Conservation (phyloP, 2,329 filamentous ascomycete species). For the Arthrinium puccinioides region DNA sequence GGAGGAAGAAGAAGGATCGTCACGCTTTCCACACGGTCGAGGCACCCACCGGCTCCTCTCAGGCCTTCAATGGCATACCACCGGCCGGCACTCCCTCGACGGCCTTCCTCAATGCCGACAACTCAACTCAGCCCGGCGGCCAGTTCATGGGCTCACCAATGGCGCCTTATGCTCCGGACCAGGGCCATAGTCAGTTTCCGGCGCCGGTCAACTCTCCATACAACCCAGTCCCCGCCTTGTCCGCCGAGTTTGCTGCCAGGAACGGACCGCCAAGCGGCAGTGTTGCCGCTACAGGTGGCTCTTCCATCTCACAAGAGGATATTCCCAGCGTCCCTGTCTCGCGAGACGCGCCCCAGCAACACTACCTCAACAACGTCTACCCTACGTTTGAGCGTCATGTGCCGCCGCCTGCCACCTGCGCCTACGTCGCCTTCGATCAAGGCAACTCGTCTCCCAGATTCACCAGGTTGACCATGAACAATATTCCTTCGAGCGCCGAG, state of each 20-base stretch:
- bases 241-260: slow-evolving; percentile 39
- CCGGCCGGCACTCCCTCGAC: slow-evolving; percentile 47
- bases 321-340: slow-evolving; percentile 85
- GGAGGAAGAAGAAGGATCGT: slow-evolving; percentile 87
- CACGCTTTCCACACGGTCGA: slow-evolving; percentile 89
- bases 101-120: slow-evolving; percentile 51
- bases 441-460: slow-evolving; percentile 95
- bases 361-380: slow-evolving; percentile 83
- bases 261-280: slow-evolving; percentile 35
- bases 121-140: slow-evolving; percentile 32
- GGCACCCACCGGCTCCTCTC: slow-evolving; percentile 58
- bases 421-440: slow-evolving; percentile 92
- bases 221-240: slow-evolving; percentile 32
- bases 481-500: slow-evolving; percentile 78
- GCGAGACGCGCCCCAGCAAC: slow-evolving; percentile 73
- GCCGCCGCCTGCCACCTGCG: slow-evolving; percentile 78
- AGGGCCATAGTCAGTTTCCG: slow-evolving; percentile 54
- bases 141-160: slow-evolving; percentile 39
- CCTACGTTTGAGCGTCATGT: slow-evolving; percentile 93
- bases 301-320: slow-evolving; percentile 80
- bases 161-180: slow-evolving; percentile 25
- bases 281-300: slow-evolving; percentile 57
- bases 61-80: slow-evolving; percentile 63
- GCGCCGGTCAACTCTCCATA: slow-evolving; percentile 48
- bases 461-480: slow-evolving; percentile 85